A percentile compares a stretch with the other conserved stretches of the same genome.
These are phyloP conservation scores for Penicillium digitatum DNA, from an alignment of 2,329 filamentous ascomycete genomes.

Conservation along the genomic window DNA sequence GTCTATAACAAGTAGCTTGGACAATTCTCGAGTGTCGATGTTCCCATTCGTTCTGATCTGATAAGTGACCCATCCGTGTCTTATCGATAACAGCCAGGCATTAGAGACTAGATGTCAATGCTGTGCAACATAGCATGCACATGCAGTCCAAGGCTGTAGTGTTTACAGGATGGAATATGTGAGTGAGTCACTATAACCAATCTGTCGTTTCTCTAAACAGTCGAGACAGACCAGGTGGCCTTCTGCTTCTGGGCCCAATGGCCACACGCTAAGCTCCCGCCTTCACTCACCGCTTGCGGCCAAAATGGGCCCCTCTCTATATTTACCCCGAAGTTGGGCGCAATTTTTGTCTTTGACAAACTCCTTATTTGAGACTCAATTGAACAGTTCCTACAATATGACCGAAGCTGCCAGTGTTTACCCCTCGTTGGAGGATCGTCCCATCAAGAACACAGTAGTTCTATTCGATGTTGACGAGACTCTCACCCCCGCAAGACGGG, in stretches of 20 bases:
- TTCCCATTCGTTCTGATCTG: neutral
- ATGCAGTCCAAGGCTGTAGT: neutral
- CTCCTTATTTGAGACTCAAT: slow-evolving; percentile 3
- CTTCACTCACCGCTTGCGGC: slow-evolving; percentile 30
- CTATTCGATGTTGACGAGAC: slow-evolving; percentile 97
- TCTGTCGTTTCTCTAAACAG: neutral
- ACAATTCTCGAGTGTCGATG: neutral
- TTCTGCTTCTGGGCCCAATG: slow-evolving; percentile 11
- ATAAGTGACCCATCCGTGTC: slow-evolving; percentile 1
- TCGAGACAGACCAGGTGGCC: slow-evolving; percentile 9
- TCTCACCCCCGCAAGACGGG: slow-evolving; percentile 74
- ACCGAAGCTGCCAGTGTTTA: slow-evolving; percentile 44
- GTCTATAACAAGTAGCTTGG: neutral
- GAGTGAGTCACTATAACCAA: neutral
- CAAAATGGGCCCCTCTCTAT: slow-evolving; percentile 20
- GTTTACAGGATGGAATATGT: neutral
- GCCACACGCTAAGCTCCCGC: slow-evolving; percentile 15
- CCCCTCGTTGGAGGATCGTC: slow-evolving; percentile 75
- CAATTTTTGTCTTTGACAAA: slow-evolving; percentile 8
- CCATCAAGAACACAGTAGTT: slow-evolving; percentile 85
- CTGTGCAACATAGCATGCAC: neutral
- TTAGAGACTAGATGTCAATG: neutral
- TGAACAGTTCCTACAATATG: slow-evolving; percentile 12
- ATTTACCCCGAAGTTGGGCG: slow-evolving; percentile 14
- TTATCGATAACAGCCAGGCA: slow-evolving; percentile 31